phyloP scores from a whole-genome alignment of 371 early-diverging fungal species.

The Cokeromyces recurvatus region DNA sequence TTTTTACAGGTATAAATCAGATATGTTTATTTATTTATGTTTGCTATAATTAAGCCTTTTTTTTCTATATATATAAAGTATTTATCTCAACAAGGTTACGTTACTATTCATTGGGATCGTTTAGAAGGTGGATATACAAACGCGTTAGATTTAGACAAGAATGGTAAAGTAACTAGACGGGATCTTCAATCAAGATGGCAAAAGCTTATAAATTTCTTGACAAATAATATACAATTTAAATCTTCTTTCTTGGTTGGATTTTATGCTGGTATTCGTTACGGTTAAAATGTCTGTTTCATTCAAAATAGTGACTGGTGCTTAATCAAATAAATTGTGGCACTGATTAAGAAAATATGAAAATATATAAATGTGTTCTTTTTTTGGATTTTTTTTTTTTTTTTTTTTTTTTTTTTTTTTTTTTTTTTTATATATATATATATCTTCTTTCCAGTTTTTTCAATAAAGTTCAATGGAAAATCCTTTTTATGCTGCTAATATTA shows the following conservation, averaged over 20 bases:
- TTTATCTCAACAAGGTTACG: slow-evolving; percentile 46
- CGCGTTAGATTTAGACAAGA: slow-evolving; percentile 40
- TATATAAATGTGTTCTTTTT: not conserved
- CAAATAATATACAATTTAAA: slow-evolving; percentile 58
- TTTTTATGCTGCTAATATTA: slow-evolving; percentile 3
- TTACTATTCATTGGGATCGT: slow-evolving; percentile 55
- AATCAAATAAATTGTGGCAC: too few relatives aligned
- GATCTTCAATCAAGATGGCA: slow-evolving; percentile 43
- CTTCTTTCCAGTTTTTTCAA: too few relatives aligned
- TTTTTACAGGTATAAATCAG: slow-evolving; percentile 32
- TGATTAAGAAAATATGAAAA: too few relatives aligned
- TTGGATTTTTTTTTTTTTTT: not conserved
- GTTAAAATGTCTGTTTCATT: slow-evolving; percentile 24
- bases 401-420: not conserved
- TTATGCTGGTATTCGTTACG: slow-evolving; percentile 48
- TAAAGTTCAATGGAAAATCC: slow-evolving; percentile 15
- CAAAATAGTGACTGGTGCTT: too few relatives aligned
- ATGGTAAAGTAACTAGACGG: slow-evolving; percentile 45
- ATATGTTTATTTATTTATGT: not conserved
- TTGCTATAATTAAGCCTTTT: too few relatives aligned
- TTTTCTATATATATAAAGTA: too few relatives aligned
- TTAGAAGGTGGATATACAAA: slow-evolving; percentile 35
- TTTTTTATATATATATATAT: too few relatives aligned
- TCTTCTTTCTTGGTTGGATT: slow-evolving; percentile 52
- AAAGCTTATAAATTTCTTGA: slow-evolving; percentile 42